Evolutionary conservation across 306 rosid genomes (phyloP).

Genomic region (Rosa rugosa): DNA sequence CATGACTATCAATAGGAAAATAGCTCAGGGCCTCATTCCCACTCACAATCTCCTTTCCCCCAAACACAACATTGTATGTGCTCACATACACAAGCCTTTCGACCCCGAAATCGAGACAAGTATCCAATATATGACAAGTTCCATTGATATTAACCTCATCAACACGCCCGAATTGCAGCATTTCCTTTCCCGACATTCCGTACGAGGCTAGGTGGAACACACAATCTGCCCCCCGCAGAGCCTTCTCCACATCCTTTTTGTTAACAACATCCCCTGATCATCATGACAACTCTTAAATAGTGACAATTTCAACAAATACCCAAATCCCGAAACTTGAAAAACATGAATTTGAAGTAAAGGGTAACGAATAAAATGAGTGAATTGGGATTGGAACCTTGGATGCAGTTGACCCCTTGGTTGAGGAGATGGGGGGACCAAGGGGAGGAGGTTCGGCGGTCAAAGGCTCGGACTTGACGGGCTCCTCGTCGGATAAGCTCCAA

Average conservation of each 20-base stretch:
- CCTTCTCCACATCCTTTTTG: conserved; percentile 69
- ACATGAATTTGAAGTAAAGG: neutral
- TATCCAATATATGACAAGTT: conserved; percentile 72
- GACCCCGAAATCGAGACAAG: conserved; percentile 63
- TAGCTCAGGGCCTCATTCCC: conserved; percentile 78
- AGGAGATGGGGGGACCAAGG: conserved; percentile 51
- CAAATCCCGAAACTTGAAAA: neutral
- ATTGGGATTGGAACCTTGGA: conserved; percentile 50
- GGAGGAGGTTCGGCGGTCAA: conserved; percentile 68
- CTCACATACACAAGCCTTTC: conserved; percentile 81
- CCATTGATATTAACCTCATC: conserved; percentile 84
- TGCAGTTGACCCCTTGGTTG: conserved; percentile 50
- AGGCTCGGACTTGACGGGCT: conserved; percentile 66
- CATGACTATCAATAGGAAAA: conserved; percentile 72
- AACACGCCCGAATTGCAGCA: conserved; percentile 77
- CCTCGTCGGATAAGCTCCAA: conserved; percentile 77
- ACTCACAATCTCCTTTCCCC: conserved; percentile 65
- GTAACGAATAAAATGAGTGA: neutral
- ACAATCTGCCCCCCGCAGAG: conserved; percentile 65
- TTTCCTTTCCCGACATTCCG: conserved; percentile 92
- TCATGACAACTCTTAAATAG: neutral
- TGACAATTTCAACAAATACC: neutral
- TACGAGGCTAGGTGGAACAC: conserved; percentile 89
- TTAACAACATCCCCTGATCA: conserved; percentile 59
- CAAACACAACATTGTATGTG: conserved; percentile 83